These are phyloP conservation scores for Limnanthes douglasii DNA, from an alignment of 345 rosid species.

Conservation along the genomic window DNA sequence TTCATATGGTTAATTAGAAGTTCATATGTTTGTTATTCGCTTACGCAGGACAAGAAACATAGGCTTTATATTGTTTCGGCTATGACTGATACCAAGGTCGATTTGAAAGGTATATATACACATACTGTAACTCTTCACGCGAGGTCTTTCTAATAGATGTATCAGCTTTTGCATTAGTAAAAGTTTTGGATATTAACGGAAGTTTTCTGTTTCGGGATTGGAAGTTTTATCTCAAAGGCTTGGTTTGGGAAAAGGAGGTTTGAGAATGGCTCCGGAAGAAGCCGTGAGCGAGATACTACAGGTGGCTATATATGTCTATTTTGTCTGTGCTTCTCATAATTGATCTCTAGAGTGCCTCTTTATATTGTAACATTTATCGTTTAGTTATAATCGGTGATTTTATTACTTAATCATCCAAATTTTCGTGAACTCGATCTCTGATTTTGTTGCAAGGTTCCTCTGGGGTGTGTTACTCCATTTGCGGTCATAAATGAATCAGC, in stretches of 20 bases:
- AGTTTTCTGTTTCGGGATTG: slow-evolving; percentile 10
- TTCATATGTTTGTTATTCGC: too few relatives aligned
- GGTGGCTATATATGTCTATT: slow-evolving; percentile 21
- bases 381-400: too few relatives aligned
- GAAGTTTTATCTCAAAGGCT: slow-evolving; percentile 66
- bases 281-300: slow-evolving; percentile 53
- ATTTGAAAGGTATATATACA: slow-evolving; percentile 33
- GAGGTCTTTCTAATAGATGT: too few relatives aligned
- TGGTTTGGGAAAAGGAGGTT: slow-evolving; percentile 70
- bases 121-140: too few relatives aligned
- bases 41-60: slow-evolving; percentile 55
- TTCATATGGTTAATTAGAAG: too few relatives aligned
- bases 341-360: too few relatives aligned
- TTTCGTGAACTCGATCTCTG: too few relatives aligned
- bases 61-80: slow-evolving; percentile 53
- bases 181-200: slow-evolving; percentile 9
- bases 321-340: too few relatives aligned
- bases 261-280: slow-evolving; percentile 77
- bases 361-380: too few relatives aligned
- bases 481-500: slow-evolving; percentile 46
- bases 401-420: too few relatives aligned
- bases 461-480: slow-evolving; percentile 66
- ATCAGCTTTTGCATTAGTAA: too few relatives aligned
- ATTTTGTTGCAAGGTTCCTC: slow-evolving; percentile 29
- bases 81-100: slow-evolving; percentile 40